Evolutionary conservation across 148 eudicot genomes (phyloP), one percentile per base, ranked within the genome.

Genomic region (Simmondsia chinensis): DNA sequence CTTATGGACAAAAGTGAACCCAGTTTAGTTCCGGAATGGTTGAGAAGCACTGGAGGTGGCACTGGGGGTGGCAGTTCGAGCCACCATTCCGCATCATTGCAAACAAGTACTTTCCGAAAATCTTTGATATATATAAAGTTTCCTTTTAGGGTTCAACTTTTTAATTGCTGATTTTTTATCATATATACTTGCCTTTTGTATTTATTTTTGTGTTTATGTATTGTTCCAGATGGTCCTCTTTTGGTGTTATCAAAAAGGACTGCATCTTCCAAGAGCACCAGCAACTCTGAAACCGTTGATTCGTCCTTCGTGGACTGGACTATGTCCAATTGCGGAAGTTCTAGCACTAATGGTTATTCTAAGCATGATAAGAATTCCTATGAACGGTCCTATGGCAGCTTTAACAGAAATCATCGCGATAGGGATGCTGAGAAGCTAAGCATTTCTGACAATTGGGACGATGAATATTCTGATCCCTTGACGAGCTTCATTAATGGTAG

Each of bases 1-100:
- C 65, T 79, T 61, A 89, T 89, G 97, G 97, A 89, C 52, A 73
- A 51, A 72, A 84, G 87, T 81, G 97, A 89, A 68, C 97, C 93
- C 33, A 66, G 79, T 61, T 81, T 89, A 57, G 85, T 61, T 66
- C 97, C 97, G 22, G 87, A 89, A 74, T 89, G 97, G 97, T 38
- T 89, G 76, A 76, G 76, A 71, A 61, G 62, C 39, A 39, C 73
- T 50, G 97, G 80, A 64, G 70, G 73, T 64, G 63, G 73, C 52
- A 60, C 52, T 57, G 78, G 80, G 28, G 73, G 70, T 54, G 78
- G 94, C 53, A 50, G 52, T 66, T 54, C 77, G 36, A 52, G 34
- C 71, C 82, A 78, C 66, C 74, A 72, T 56, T 63, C 54, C 57
- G 64, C 63, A 14, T 57, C 71, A 15, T 80, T 52, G n/a, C 79